Conservation (phyloP, 345 rosid genomes). For the Citrus mangshanensis region DNA sequence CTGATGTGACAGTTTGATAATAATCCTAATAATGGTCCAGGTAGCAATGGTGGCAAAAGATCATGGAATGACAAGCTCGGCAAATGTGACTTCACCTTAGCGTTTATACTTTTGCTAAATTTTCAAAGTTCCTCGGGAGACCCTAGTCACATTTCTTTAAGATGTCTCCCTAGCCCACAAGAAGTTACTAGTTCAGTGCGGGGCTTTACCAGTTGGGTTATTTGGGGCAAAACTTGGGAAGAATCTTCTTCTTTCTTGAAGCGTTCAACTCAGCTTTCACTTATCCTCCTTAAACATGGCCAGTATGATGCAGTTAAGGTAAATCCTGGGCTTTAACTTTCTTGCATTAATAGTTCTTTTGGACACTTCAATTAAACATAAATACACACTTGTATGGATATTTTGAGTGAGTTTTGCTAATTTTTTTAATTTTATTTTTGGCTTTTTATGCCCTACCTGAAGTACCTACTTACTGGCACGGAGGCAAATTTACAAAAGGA, state of each 20-base stretch:
- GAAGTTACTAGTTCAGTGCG: conserved; percentile 50
- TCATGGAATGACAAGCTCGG: conserved; percentile 79
- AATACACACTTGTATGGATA: too few species aligned
- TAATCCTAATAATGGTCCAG: conserved; percentile 37
- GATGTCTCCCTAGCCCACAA: conserved; percentile 54
- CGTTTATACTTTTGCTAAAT: conserved; percentile 53
- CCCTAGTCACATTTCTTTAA: conserved; percentile 25
- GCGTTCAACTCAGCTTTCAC: conserved; percentile 73
- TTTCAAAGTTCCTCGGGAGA: conserved; percentile 37
- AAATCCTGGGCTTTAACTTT: conserved; percentile 5
- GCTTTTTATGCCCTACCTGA: conserved; percentile 2
- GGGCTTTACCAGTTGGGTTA: conserved; percentile 75
- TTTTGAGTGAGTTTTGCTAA: conserved; percentile 22
- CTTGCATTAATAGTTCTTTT: not conserved
- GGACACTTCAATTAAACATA: not conserved
- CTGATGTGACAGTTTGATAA: not conserved
- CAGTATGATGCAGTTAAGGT: conserved; percentile 94
- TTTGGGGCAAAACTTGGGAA: conserved; percentile 65
- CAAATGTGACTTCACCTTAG: conserved; percentile 79
- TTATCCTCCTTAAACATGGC: conserved; percentile 69
- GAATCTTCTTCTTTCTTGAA: conserved; percentile 62
- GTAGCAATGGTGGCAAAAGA: conserved; percentile 56
- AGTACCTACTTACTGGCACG: conserved; percentile 64
- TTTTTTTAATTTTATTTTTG: not conserved
- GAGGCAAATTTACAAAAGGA: conserved; percentile 70